These are phyloP conservation scores for Colletotrichum sp. DNA, from an alignment of 2,329 filamentous ascomycete genomes.

Conservation along the genomic window DNA sequence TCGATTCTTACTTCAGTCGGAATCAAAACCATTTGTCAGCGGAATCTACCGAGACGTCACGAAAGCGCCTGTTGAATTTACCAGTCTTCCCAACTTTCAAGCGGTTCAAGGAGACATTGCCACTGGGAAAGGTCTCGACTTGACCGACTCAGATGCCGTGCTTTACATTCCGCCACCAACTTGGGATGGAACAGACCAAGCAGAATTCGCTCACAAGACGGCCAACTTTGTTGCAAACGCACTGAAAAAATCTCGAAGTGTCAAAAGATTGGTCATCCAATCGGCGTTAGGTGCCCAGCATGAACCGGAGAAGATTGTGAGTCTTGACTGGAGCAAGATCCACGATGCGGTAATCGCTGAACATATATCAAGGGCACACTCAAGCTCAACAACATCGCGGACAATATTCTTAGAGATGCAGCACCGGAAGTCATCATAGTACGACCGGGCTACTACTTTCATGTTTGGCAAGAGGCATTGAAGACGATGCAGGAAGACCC, in stretches of 20 bases:
- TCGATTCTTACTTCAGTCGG: no score
- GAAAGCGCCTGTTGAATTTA: slow-evolving; percentile 33
- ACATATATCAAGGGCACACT: slow-evolving; percentile 28
- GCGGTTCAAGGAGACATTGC: slow-evolving; percentile 33
- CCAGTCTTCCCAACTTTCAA: slow-evolving; percentile 27
- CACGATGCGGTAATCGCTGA: not conserved
- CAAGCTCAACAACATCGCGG: slow-evolving; percentile 25
- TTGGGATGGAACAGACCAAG: slow-evolving; percentile 28
- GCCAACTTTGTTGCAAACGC: slow-evolving; percentile 28
- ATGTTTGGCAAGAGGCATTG: slow-evolving; percentile 21
- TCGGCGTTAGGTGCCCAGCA: slow-evolving; percentile 34
- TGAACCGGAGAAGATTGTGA: slow-evolving; percentile 29
- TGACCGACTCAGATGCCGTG: slow-evolving; percentile 31
- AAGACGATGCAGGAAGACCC: slow-evolving; percentile 22
- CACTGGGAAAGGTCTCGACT: slow-evolving; percentile 28
- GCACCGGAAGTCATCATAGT: slow-evolving; percentile 26
- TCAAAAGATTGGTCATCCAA: slow-evolving; percentile 28
- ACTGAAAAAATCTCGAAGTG: slow-evolving; percentile 7
- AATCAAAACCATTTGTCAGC: no score
- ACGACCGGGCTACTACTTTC: slow-evolving; percentile 19
- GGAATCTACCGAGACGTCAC: slow-evolving; percentile 31
- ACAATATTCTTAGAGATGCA: slow-evolving; percentile 19
- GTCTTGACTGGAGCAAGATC: not conserved
- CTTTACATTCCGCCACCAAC: slow-evolving; percentile 37
- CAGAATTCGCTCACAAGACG: slow-evolving; percentile 27